Percentiles rank a stretch among this genome's conserved stretches.
Evolutionary conservation across 2,329 filamentous ascomycete species (phyloP).

Genomic region (Fusarium sp.): DNA sequence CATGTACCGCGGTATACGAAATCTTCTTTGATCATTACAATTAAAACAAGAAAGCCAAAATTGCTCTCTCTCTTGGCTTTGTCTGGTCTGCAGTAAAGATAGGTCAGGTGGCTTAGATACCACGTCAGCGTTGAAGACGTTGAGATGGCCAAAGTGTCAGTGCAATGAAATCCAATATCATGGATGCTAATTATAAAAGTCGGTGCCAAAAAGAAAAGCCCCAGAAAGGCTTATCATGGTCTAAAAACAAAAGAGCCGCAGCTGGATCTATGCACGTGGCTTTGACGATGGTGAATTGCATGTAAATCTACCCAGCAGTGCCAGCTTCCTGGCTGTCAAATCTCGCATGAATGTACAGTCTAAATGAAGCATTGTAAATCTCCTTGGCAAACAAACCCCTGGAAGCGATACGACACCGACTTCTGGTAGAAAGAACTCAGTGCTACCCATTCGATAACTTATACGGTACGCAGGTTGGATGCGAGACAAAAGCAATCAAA

Average conservation of each 20-base stretch:
- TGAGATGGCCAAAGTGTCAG: constrained; percentile 27
- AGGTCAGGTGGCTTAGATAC: constrained; percentile 27
- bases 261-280: constrained; percentile 41
- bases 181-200: constrained; percentile 1
- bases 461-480: constrained; percentile 2
- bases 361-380: constrained; percentile 39
- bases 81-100: not conserved
- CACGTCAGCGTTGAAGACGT: constrained; percentile 29
- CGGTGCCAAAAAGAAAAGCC: not conserved
- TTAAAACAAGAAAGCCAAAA: not conserved
- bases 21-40: constrained; percentile 17
- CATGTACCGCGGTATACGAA: constrained; percentile 29
- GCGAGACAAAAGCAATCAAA: constrained; percentile 22
- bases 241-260: constrained; percentile 35
- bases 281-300: constrained; percentile 11
- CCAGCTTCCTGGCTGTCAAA: not conserved
- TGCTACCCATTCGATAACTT: constrained; percentile 3
- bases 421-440: not conserved
- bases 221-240: not conserved
- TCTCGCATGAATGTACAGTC: constrained; percentile 31
- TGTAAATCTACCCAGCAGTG: not conserved
- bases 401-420: not conserved
- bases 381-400: constrained; percentile 29
- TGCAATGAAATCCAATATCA: not conserved
- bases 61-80: not conserved